Percentiles rank a stretch among this genome's conserved stretches.
These are phyloP conservation scores for Xerocomus nothofagi DNA, from an alignment of 1,284 basidiomycete genomes.

Conservation along the genomic window DNA sequence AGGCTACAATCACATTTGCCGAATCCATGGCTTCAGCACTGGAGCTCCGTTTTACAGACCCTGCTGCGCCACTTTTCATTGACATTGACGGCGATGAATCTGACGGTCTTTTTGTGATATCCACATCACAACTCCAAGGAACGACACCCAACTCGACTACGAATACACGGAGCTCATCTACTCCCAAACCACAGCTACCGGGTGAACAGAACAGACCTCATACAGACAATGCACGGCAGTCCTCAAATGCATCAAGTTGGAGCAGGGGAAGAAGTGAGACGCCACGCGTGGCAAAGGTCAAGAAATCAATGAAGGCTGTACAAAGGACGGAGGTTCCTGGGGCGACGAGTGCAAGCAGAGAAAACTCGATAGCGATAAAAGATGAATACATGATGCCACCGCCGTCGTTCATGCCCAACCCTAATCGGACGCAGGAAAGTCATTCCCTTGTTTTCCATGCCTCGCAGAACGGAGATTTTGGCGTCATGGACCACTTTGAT, in stretches of 20 bases:
- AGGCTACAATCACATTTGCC: conserved; percentile 77
- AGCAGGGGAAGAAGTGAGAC: conserved; percentile 33
- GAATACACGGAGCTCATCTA: conserved; percentile 20
- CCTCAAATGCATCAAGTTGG: conserved; percentile 31
- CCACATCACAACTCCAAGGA: conserved; percentile 62
- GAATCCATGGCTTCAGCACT: conserved; percentile 64
- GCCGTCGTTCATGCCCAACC: conserved; percentile 24
- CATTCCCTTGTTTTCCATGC: conserved; percentile 9
- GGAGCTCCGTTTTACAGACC: conserved; percentile 72
- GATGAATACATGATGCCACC: conserved; percentile 32
- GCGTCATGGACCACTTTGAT: conserved; percentile 11
- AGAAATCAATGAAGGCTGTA: conserved; percentile 60
- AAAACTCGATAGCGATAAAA: conserved; percentile 14
- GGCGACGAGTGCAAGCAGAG: conserved; percentile 16
- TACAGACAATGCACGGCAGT: conserved; percentile 29
- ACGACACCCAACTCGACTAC: conserved; percentile 27
- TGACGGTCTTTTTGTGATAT: conserved; percentile 70
- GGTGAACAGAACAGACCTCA: conserved; percentile 42
- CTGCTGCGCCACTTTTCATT: conserved; percentile 70
- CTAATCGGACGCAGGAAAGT: conserved; percentile 12
- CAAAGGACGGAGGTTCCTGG: conserved; percentile 44
- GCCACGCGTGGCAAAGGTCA: conserved; percentile 38
- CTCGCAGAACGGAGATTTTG: conserved; percentile 23
- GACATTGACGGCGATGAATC: conserved; percentile 64
- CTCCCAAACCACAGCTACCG: conserved; percentile 25